Conservation (phyloP, 805 yeast species). For the Huiozyma sinensis region DNA sequence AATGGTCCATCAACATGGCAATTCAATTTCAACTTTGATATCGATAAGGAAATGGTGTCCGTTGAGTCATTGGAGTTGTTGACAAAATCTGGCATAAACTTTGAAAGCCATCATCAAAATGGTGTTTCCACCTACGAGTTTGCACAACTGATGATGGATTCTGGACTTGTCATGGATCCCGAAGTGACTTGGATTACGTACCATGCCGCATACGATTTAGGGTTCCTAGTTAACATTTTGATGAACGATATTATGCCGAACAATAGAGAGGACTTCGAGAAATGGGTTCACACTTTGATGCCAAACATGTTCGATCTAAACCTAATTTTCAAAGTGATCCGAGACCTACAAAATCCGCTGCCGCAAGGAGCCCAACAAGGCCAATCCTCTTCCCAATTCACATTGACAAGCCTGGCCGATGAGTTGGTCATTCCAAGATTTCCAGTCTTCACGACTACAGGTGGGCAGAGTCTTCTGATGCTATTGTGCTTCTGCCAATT, state of each 20-base stretch:
- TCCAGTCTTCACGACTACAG: slow-evolving; percentile 44
- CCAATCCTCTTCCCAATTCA: slow-evolving; percentile 12
- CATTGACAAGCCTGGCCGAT: slow-evolving; percentile 53
- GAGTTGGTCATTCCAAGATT: slow-evolving; percentile 59
- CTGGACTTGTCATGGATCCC: slow-evolving; percentile 68
- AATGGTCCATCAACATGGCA: slow-evolving; percentile 81
- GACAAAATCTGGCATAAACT: slow-evolving; percentile 73
- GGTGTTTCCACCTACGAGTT: slow-evolving; percentile 77
- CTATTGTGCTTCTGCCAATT: slow-evolving; percentile 57
- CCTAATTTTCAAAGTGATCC: slow-evolving; percentile 31
- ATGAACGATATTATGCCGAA: slow-evolving; percentile 70
- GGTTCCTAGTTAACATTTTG: slow-evolving; percentile 70
- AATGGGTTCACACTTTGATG: slow-evolving; percentile 62
- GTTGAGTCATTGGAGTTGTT: slow-evolving; percentile 74
- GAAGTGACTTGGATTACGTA: slow-evolving; percentile 78
- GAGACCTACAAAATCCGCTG: slow-evolving; percentile 14
- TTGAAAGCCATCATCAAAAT: slow-evolving; percentile 55
- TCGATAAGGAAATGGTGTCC: slow-evolving; percentile 72
- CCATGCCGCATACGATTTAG: slow-evolving; percentile 92
- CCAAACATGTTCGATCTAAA: slow-evolving; percentile 82
- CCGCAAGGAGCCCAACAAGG: slow-evolving; percentile 11
- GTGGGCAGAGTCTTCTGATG: slow-evolving; percentile 52
- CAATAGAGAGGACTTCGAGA: slow-evolving; percentile 65
- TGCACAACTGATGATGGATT: slow-evolving; percentile 73
- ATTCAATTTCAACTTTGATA: slow-evolving; percentile 79